Conservation (phyloP, 306 rosid species). For the Clitoria ternatea region DNA sequence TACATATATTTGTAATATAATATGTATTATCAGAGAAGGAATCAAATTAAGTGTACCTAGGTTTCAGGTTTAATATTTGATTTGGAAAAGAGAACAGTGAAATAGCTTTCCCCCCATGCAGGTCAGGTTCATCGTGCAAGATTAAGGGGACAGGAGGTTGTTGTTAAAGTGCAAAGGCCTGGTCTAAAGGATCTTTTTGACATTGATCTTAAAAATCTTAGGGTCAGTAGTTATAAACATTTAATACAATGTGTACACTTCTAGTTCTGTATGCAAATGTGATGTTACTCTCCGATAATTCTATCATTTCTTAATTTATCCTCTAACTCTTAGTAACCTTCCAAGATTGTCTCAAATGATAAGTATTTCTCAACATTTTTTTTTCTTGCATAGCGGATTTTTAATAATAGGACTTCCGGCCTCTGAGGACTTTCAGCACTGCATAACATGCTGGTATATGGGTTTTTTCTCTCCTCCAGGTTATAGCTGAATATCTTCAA, state of each 20-base stretch:
- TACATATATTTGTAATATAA: neutral
- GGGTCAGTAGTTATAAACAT: slow-evolving; percentile 67
- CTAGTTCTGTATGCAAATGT: slow-evolving; percentile 3
- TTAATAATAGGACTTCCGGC: slow-evolving; percentile 1
- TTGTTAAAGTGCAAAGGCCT: slow-evolving; percentile 97
- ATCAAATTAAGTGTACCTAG: neutral
- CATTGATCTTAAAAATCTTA: slow-evolving; percentile 90
- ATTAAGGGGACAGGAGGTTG: slow-evolving; percentile 80
- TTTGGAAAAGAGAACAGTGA: slow-evolving; percentile 15
- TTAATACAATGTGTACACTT: neutral
- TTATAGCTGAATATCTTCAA: slow-evolving; percentile 95
- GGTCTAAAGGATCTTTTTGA: slow-evolving; percentile 96
- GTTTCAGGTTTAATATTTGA: slow-evolving; percentile 14
- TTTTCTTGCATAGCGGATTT: slow-evolving; percentile 6
- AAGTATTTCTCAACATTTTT: neutral
- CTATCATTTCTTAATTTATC: neutral
- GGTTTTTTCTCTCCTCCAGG: slow-evolving; percentile 46
- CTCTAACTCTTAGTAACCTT: slow-evolving; percentile 1
- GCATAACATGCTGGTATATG: slow-evolving; percentile 6
- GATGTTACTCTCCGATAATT: neutral
- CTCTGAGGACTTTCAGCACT: slow-evolving; percentile 5
- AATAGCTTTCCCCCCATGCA: slow-evolving; percentile 35
- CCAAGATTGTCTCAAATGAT: slow-evolving; percentile 18
- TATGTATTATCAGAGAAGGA: slow-evolving; percentile 11
- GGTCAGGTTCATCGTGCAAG: slow-evolving; percentile 99